These are phyloP conservation scores for Exophiala spinifera DNA, from an alignment of 2,329 filamentous ascomycete genomes.

Conservation along the genomic window DNA sequence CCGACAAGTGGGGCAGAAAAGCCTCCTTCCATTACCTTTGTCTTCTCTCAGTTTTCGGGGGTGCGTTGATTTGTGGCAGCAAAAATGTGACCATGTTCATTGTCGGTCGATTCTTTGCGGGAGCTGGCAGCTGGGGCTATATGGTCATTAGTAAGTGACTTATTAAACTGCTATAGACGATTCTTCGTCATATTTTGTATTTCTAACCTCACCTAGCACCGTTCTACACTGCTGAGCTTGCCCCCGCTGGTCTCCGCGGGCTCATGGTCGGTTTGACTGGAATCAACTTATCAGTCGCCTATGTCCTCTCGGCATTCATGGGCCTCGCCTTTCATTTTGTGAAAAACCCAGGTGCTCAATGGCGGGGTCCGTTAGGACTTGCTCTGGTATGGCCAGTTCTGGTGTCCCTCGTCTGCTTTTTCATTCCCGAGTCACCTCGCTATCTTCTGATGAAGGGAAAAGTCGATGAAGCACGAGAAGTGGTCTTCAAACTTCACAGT, in stretches of 20 bases:
- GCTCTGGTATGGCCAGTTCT: conserved; percentile 36
- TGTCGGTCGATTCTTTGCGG: too few relatives aligned
- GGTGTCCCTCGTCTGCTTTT: conserved; percentile 47
- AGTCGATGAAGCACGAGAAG: conserved; percentile 39
- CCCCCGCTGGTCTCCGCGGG: conserved; percentile 13
- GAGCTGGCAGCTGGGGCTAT: too few relatives aligned
- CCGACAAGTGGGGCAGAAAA: too few relatives aligned
- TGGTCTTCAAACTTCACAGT: conserved; percentile 45
- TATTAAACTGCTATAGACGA: too few relatives aligned
- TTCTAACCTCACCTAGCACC: conserved; percentile 2
- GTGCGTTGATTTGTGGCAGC: too few relatives aligned
- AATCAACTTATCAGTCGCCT: conserved; percentile 12
- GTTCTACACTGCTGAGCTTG: conserved; percentile 13
- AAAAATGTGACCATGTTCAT: too few relatives aligned
- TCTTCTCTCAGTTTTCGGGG: too few relatives aligned
- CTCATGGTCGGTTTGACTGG: conserved; percentile 15
- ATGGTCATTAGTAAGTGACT: too few relatives aligned
- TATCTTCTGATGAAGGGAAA: conserved; percentile 44
- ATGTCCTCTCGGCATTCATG: conserved; percentile 12
- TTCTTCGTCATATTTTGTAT: too few relatives aligned
- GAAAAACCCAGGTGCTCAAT: conserved; percentile 18
- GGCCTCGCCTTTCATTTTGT: conserved; percentile 14
- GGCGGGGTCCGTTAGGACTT: conserved; percentile 22
- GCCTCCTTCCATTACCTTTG: too few relatives aligned
- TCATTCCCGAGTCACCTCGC: conserved; percentile 38